Percentiles rank a stretch among this genome's conserved stretches.
phyloP scores from a whole-genome alignment of 2,329 filamentous ascomycete species.

The Aspergillus sp. region DNA sequence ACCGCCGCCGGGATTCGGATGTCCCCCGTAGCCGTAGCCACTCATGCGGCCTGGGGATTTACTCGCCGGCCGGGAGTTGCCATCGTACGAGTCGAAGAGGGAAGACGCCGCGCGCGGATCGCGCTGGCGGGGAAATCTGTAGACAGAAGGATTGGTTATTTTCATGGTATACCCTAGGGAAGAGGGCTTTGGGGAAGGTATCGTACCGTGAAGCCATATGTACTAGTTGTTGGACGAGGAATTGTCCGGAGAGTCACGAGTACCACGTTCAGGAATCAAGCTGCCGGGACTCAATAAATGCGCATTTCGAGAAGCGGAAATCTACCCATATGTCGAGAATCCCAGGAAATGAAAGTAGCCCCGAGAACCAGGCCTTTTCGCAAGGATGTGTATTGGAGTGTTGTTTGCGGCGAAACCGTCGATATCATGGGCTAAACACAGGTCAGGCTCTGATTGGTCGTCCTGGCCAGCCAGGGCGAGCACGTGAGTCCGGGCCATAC shows the following conservation, averaged over 20 bases:
- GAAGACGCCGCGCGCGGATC: conserved; percentile 60
- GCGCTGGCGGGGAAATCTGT: conserved; percentile 58
- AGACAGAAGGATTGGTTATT: not conserved
- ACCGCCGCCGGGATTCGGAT: conserved; percentile 14
- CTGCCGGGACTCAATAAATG: not conserved
- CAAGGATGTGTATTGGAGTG: too few relatives aligned
- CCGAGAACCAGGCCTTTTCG: too few relatives aligned
- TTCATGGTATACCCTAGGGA: not conserved
- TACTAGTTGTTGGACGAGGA: not conserved
- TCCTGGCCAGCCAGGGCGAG: not conserved
- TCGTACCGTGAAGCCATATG: conserved; percentile 31
- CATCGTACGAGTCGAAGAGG: conserved; percentile 67
- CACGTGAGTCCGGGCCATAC: not conserved
- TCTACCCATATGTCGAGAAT: not conserved
- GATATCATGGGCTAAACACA: conserved; percentile 1
- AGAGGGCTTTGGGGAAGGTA: not conserved
- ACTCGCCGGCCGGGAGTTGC: conserved; percentile 38
- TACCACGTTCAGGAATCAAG: too few relatives aligned
- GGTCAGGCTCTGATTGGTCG: not conserved
- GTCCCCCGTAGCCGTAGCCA: conserved; percentile 40
- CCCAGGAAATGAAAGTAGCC: too few relatives aligned
- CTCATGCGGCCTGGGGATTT: conserved; percentile 42
- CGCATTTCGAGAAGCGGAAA: not conserved
- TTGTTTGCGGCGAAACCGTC: not conserved
- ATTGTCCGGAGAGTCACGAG: too few relatives aligned